Evolutionary conservation across 352 stramenopile species (phyloP).

Genomic region (Globisporangium solare): DNA sequence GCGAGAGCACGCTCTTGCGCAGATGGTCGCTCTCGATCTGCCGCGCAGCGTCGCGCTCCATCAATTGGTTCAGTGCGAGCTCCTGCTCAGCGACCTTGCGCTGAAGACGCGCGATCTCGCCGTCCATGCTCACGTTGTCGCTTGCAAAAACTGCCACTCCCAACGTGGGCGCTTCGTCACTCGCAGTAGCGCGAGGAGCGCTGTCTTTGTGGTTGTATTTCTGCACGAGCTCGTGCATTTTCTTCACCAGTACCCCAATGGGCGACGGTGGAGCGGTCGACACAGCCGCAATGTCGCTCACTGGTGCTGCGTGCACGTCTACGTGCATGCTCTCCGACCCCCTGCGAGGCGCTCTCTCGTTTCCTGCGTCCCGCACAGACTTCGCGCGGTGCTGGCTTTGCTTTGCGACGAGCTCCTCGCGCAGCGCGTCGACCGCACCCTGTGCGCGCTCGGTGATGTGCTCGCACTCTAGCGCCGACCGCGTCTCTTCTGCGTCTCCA

Average conservation of each 20-base stretch:
- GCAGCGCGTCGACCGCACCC: constrained; percentile 9
- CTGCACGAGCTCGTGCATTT: constrained; percentile 54
- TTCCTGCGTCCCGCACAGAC: neutral
- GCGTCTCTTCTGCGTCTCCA: neutral
- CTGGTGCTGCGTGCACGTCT: constrained; percentile 2
- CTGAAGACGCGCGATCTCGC: constrained; percentile 18
- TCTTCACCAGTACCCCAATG: constrained; percentile 44
- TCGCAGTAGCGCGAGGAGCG: neutral
- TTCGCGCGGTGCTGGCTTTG: neutral
- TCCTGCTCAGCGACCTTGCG: constrained; percentile 26
- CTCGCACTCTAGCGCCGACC: neutral
- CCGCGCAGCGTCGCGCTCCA: constrained; percentile 24
- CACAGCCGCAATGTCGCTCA: neutral
- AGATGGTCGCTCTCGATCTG: constrained; percentile 46
- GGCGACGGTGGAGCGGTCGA: constrained; percentile 17
- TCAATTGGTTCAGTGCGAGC: constrained; percentile 22
- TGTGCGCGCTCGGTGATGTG: constrained; percentile 13
- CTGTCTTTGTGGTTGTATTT: constrained; percentile 26
- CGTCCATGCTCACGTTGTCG: no score
- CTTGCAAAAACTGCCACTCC: no score
- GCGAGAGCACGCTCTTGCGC: constrained; percentile 54
- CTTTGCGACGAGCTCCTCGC: constrained; percentile 6
- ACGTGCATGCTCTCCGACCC: neutral
- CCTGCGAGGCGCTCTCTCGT: neutral
- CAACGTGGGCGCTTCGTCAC: neutral